These are phyloP conservation scores for Suhomyces yuchorum DNA, from an alignment of 1,139 yeast genomes.

Conservation along the genomic window DNA sequence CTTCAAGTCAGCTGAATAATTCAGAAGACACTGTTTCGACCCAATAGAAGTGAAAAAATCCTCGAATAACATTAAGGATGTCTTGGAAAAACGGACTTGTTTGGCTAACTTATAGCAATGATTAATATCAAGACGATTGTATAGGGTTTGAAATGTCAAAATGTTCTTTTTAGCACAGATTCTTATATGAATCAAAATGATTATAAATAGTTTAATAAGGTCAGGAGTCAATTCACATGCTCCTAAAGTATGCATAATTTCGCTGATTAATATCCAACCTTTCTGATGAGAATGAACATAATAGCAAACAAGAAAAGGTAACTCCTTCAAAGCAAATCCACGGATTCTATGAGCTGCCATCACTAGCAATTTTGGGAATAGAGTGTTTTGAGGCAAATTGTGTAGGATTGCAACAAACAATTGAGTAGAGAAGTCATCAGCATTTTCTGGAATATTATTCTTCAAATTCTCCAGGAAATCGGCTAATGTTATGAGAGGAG, in stretches of 20 bases:
- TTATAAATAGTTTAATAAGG: conserved; percentile 30
- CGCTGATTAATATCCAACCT: conserved; percentile 14
- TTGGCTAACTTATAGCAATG: conserved; percentile 39
- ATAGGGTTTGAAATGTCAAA: conserved; percentile 37
- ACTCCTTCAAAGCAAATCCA: conserved; percentile 23
- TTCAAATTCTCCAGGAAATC: not conserved
- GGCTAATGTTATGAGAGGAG: not conserved
- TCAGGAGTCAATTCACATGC: not conserved
- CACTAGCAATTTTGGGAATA: conserved; percentile 21
- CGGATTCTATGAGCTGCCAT: conserved; percentile 28
- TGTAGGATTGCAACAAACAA: conserved; percentile 17
- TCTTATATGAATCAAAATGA: conserved; percentile 46
- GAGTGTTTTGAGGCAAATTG: not conserved
- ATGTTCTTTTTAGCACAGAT: conserved; percentile 41
- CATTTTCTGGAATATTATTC: not conserved
- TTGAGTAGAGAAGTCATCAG: conserved; percentile 10
- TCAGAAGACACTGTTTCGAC: conserved; percentile 15
- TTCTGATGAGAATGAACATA: conserved; percentile 22
- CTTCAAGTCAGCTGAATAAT: conserved; percentile 5
- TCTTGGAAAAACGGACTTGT: conserved; percentile 36
- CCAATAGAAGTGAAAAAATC: conserved; percentile 28
- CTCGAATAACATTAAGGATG: conserved; percentile 60
- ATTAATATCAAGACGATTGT: conserved; percentile 34
- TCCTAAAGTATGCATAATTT: not conserved
- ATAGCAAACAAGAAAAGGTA: conserved; percentile 30